Percentiles rank a stretch among this genome's conserved stretches.
phyloP scores from a whole-genome alignment of 148 eudicot genomes.

The Camellia sinensis region DNA sequence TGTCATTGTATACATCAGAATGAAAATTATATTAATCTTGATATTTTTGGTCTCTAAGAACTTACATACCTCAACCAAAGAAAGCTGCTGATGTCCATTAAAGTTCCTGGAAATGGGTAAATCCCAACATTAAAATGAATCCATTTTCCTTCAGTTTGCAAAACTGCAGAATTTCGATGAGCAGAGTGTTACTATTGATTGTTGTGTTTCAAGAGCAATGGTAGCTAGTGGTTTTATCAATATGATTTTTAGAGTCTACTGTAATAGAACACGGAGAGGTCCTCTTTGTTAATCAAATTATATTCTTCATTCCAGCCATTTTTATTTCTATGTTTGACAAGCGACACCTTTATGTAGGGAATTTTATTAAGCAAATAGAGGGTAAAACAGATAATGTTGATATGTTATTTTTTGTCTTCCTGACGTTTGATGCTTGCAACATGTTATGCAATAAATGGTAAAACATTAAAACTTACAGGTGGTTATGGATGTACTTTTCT shows the following conservation, averaged over 20 bases:
- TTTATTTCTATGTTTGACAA: not conserved
- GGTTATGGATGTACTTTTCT: too few relatives aligned
- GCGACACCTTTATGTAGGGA: not conserved
- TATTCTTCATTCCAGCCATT: not conserved
- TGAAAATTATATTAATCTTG: not conserved
- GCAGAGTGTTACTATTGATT: not conserved
- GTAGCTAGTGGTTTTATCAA: constrained; percentile 1
- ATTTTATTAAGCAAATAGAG: not conserved
- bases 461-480: not conserved
- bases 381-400: not conserved
- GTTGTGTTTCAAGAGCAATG: not conserved
- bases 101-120: not conserved
- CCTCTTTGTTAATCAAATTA: not conserved
- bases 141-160: not conserved
- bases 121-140: not conserved
- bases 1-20: not conserved
- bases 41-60: not conserved
- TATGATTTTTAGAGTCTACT: not conserved
- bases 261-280: not conserved
- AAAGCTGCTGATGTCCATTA: not conserved
- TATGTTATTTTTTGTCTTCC: not conserved
- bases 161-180: not conserved
- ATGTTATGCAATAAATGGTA: not conserved
- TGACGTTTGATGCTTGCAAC: not conserved
- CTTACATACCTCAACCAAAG: not conserved